phyloP scores from a whole-genome alignment of 129 eudicot genomes.

The Smallanthus sonchifolius region DNA sequence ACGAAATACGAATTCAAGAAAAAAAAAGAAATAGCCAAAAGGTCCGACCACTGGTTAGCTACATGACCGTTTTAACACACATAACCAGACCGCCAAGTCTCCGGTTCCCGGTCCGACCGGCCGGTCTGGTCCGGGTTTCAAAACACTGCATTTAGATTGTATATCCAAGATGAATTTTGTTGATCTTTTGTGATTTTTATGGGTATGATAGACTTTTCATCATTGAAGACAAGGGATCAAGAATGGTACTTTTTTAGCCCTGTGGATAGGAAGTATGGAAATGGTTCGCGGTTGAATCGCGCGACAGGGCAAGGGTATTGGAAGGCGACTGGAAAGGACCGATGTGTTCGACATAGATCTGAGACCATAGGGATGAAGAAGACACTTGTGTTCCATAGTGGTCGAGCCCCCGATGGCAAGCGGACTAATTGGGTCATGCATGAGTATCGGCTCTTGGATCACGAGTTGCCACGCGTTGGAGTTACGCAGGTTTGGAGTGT shows the following conservation, averaged over 20 bases:
- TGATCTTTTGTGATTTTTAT: not conserved
- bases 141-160: not conserved
- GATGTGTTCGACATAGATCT: not conserved
- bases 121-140: too few relatives aligned
- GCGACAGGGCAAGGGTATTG: not conserved
- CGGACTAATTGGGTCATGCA: constrained; percentile 6
- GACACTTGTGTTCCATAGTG: constrained; percentile 3
- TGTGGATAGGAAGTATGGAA: not conserved
- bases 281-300: not conserved
- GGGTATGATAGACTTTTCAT: not conserved
- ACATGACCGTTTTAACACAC: too few relatives aligned
- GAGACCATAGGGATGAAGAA: not conserved
- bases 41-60: too few relatives aligned
- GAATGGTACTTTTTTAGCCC: constrained; percentile 9
- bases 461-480: not conserved
- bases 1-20: too few relatives aligned
- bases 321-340: not conserved
- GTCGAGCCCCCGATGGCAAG: not conserved
- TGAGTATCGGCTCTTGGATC: not conserved
- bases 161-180: not conserved
- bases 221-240: constrained; percentile 3
- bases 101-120: too few relatives aligned
- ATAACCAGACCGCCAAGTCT: too few relatives aligned
- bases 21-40: too few relatives aligned
- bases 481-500: not conserved